phyloP scores from a whole-genome alignment of 2,329 filamentous ascomycete genomes.

The Tolypocladium endophyticum region DNA sequence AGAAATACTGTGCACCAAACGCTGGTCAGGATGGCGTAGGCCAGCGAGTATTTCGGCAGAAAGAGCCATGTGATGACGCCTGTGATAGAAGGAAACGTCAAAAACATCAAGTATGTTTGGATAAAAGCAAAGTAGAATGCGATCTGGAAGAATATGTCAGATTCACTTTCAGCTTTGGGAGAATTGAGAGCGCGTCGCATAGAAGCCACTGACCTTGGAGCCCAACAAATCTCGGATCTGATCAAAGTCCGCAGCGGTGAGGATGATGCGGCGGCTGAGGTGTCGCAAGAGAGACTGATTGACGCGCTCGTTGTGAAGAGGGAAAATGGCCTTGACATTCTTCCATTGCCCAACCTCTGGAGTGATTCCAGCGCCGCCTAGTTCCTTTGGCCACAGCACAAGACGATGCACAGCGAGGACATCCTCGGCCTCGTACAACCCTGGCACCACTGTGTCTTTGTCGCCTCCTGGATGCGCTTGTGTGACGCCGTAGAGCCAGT shows the following conservation, averaged over 20 bases:
- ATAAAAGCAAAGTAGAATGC: constrained; percentile 80
- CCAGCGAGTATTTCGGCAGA: constrained; percentile 57
- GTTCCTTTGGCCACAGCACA: constrained; percentile 43
- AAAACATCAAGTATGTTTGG: constrained; percentile 62
- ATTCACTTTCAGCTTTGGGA: neutral
- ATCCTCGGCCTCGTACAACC: constrained; percentile 50
- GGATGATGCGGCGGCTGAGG: constrained; percentile 40
- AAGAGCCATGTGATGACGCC: constrained; percentile 60
- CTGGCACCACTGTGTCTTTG: constrained; percentile 41
- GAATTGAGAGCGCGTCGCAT: neutral
- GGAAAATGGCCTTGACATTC: constrained; percentile 50
- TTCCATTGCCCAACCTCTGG: constrained; percentile 48
- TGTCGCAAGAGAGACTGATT: constrained; percentile 48
- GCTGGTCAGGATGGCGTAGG: constrained; percentile 56
- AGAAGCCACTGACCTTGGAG: constrained; percentile 30
- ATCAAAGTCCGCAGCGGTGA: constrained; percentile 43
- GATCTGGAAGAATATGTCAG: constrained; percentile 29
- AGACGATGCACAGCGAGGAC: constrained; percentile 62
- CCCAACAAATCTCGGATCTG: constrained; percentile 52
- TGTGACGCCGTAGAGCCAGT: constrained; percentile 64
- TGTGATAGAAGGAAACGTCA: constrained; percentile 58
- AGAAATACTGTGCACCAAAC: constrained; percentile 66
- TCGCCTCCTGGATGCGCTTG: constrained; percentile 49
- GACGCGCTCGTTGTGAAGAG: constrained; percentile 46
- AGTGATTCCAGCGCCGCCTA: constrained; percentile 53